Evolutionary conservation across 2,329 filamentous ascomycete genomes (phyloP), one percentile per base, ranked within the genome.

Genomic region (Aspergillus thermomutatus): DNA sequence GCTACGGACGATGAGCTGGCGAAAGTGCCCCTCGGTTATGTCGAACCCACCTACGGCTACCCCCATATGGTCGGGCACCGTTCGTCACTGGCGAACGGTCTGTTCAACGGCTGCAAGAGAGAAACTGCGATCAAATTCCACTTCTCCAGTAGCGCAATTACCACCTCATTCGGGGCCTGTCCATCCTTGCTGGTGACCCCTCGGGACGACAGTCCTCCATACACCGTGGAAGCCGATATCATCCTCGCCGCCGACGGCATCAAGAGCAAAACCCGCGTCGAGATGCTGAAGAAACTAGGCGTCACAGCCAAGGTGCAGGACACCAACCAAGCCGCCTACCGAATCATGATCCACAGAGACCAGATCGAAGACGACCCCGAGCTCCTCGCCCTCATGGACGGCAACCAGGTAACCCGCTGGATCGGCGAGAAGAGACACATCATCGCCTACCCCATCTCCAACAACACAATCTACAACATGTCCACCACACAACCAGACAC

Each of bases 11-110:
- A 77, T 3, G 88, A 92, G 72, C 81, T 93, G 6, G 85, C 84
- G 3, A 85, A 88, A 64, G 88, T 93, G 46, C 79, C 86, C 58
- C 82, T 93, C 67, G 78, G 79, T 31, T 86, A 91, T 63, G 85
- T 93, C 61, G 77, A 82, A 51, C 75, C 83, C 8, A 86, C 82
- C 34, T 93, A 92, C 69, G 83, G 83, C 37, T 91, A 88, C 69
- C 86, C 88, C 0, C 90, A 93, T 75, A 91, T 90, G 82, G 88
- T 90, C 3, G 90, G 89, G 7, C 90, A 94, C 70, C 85, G 90
- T 19, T 81, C 87, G 0, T 89, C 87, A 8, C 81, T 93, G 4
- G 88, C 89, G 4, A 82, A 83, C 37, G 82, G 83, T 4, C 76
- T 93, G 31, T 92, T 86, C 72, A 80, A 88, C 50, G 89, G 83